Evolutionary conservation across 257 asterid genomes (phyloP).

Genomic region (Coffea eugenioides): DNA sequence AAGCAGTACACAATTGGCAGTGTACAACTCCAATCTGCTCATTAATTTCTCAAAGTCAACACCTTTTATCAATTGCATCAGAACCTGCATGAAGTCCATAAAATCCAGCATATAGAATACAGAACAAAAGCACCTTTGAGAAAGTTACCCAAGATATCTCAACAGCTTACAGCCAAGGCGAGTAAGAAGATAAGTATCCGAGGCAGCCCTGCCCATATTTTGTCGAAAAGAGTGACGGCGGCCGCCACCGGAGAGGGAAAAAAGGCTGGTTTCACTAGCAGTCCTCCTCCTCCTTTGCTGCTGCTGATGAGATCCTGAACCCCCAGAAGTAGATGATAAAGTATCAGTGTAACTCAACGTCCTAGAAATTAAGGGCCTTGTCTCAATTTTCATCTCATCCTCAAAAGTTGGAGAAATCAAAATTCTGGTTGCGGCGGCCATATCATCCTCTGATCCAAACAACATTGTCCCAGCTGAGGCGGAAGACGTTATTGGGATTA

Average conservation of each 20-base stretch:
- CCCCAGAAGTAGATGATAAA: not conserved
- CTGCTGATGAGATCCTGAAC: constrained; percentile 36
- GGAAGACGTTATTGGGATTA: constrained; percentile 13
- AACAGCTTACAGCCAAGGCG: constrained; percentile 52
- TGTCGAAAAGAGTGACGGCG: constrained; percentile 33
- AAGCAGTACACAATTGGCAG: not conserved
- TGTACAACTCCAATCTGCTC: not conserved
- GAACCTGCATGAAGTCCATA: not conserved
- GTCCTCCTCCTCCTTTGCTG: constrained; percentile 66
- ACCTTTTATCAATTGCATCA: not conserved
- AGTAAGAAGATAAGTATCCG: constrained; percentile 56
- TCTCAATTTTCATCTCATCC: constrained; percentile 48
- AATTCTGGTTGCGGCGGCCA: constrained; percentile 38
- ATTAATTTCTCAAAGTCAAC: not conserved
- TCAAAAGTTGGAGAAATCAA: constrained; percentile 40
- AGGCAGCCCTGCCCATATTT: constrained; percentile 50
- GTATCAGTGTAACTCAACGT: constrained; percentile 44
- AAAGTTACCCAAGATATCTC: constrained; percentile 45
- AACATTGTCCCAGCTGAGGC: constrained; percentile 36
- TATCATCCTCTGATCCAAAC: constrained; percentile 53
- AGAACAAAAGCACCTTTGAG: not conserved
- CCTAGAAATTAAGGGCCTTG: constrained; percentile 59
- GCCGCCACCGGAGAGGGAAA: constrained; percentile 24
- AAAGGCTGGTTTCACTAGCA: constrained; percentile 54
- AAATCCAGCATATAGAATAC: not conserved